Percentiles rank a stretch among this genome's conserved stretches.
These are phyloP conservation scores for Aspergillus panamensis DNA, from an alignment of 495 filamentous ascomycete genomes.

Conservation along the genomic window DNA sequence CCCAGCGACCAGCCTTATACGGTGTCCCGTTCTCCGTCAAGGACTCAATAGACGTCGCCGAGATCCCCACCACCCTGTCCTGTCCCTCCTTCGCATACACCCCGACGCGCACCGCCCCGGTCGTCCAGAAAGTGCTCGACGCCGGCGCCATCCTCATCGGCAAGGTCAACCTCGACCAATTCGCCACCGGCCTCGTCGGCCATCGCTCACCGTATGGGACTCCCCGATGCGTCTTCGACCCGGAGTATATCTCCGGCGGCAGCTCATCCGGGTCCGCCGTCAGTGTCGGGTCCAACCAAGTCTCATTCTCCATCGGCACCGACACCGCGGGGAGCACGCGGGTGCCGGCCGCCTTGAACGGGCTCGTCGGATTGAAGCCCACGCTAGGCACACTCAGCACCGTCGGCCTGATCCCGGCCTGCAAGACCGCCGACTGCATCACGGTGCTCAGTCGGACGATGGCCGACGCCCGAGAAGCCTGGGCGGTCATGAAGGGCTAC, in stretches of 20 bases:
- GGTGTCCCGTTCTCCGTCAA: constrained; percentile 9
- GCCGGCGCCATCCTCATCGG: constrained; percentile 9
- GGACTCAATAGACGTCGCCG: constrained; percentile 4
- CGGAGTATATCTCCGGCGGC: constrained; percentile 6
- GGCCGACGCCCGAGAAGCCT: neutral
- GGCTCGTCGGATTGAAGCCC: constrained; percentile 6
- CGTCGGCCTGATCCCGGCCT: constrained; percentile 7
- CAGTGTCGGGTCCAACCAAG: neutral
- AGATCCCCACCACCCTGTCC: constrained; percentile 4
- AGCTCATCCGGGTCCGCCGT: constrained; percentile 7
- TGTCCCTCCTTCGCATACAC: constrained; percentile 12
- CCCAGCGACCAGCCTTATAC: neutral
- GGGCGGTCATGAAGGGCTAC: constrained; percentile 4
- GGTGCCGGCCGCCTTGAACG: constrained; percentile 3
- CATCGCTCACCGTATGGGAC: constrained; percentile 7
- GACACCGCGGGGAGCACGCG: constrained; percentile 9
- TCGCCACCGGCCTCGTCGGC: constrained; percentile 7
- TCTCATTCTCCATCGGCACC: constrained; percentile 1
- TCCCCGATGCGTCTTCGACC: constrained; percentile 6
- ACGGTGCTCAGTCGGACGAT: neutral
- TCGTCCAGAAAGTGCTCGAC: constrained; percentile 1
- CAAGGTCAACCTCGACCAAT: constrained; percentile 10
- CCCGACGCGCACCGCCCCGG: neutral
- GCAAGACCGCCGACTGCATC: constrained; percentile 7
- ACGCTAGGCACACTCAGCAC: constrained; percentile 9